Percentiles rank a stretch among this genome's conserved stretches.
Evolutionary conservation across 805 yeast species (phyloP).

Genomic region (Brettanomyces anomalus): DNA sequence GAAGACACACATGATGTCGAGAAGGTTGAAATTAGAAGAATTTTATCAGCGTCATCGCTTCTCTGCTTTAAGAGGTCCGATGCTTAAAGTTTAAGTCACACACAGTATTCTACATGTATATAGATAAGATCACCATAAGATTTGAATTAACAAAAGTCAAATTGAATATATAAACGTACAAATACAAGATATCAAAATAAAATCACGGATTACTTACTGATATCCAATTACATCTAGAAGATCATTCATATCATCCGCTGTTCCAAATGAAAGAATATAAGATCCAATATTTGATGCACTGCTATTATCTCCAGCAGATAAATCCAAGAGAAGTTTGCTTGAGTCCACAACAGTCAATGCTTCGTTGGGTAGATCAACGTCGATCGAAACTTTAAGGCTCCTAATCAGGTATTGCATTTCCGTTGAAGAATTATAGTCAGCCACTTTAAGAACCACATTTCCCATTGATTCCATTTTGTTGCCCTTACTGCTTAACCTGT

Average conservation of each 20-base stretch:
- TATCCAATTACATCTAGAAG: neutral
- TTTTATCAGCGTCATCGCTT: constrained; percentile 72
- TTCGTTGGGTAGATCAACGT: constrained; percentile 1
- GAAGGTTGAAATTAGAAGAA: constrained; percentile 78
- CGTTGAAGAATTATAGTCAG: neutral
- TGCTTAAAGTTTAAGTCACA: too few species aligned
- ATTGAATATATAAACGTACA: neutral
- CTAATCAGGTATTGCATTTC: neutral
- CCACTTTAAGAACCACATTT: constrained; percentile 1
- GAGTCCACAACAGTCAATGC: neutral
- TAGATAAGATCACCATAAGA: neutral
- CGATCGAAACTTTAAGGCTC: neutral
- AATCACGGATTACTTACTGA: neutral
- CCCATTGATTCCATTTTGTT: neutral
- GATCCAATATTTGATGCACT: neutral
- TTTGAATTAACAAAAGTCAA: neutral
- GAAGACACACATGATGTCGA: constrained; percentile 99
- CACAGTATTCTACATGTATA: neutral
- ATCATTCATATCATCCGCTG: neutral
- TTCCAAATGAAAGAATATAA: neutral
- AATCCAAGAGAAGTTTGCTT: neutral
- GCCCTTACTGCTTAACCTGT: neutral
- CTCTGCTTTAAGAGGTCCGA: constrained; percentile 1
- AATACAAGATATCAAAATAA: neutral
- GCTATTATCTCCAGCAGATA: neutral